phyloP scores from a whole-genome alignment of 371 early-diverging fungal genomes.

The Vairimorpha necatrix region DNA sequence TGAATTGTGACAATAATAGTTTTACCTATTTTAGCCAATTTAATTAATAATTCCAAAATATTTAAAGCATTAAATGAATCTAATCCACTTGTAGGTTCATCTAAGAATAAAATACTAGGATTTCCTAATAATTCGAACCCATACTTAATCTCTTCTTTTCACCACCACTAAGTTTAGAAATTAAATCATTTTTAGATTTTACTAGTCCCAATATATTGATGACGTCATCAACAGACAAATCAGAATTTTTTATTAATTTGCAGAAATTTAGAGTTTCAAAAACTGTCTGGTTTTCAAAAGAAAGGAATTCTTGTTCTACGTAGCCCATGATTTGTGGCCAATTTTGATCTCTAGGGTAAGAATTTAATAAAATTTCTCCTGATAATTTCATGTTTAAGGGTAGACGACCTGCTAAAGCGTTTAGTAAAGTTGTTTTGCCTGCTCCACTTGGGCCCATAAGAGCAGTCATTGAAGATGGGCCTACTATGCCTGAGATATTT shows the following conservation, averaged over 20 bases:
- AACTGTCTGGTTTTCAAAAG: slow-evolving; percentile 62
- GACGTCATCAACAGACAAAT: slow-evolving; percentile 59
- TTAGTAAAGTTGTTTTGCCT: slow-evolving; percentile 78
- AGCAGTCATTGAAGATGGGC: slow-evolving; percentile 68
- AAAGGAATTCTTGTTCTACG: slow-evolving; percentile 67
- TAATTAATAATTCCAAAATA: slow-evolving; percentile 75
- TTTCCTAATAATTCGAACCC: slow-evolving; percentile 60
- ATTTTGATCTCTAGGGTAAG: slow-evolving; percentile 64
- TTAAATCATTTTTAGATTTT: slow-evolving; percentile 47
- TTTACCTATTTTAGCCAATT: slow-evolving; percentile 71
- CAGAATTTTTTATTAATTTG: slow-evolving; percentile 65
- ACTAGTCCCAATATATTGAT: slow-evolving; percentile 61
- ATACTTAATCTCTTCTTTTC: slow-evolving; percentile 63
- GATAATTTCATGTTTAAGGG: slow-evolving; percentile 68
- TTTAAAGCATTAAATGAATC: slow-evolving; percentile 82
- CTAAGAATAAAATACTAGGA: slow-evolving; percentile 68
- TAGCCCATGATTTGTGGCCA: slow-evolving; percentile 65
- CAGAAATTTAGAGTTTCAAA: slow-evolving; percentile 60
- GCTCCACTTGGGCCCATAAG: slow-evolving; percentile 75
- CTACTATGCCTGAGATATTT: slow-evolving; percentile 67
- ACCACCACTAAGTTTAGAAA: slow-evolving; percentile 64
- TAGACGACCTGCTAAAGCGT: slow-evolving; percentile 75
- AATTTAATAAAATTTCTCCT: slow-evolving; percentile 80
- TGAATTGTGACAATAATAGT: slow-evolving; percentile 84
- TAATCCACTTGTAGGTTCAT: slow-evolving; percentile 77